Percentiles rank a stretch among this genome's conserved stretches.
These are phyloP conservation scores for Lactuca saligna DNA, from an alignment of 129 eudicot species.

Conservation along the genomic window DNA sequence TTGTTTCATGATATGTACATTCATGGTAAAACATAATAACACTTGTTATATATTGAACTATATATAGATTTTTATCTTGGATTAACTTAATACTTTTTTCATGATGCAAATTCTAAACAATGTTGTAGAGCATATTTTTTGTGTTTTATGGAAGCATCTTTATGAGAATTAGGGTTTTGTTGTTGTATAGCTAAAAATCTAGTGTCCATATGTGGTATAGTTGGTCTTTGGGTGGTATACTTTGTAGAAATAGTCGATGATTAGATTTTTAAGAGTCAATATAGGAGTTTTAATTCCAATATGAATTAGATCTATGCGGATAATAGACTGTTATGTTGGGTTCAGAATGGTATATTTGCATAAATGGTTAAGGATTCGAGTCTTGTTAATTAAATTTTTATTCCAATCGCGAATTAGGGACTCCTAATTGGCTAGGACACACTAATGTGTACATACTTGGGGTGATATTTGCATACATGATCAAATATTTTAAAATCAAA, in stretches of 20 bases:
- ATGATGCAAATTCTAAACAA: too few species aligned
- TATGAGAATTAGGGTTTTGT: background rate
- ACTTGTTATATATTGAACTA: background rate
- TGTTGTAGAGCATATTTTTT: too few species aligned
- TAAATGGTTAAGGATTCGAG: background rate
- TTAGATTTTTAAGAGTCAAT: background rate
- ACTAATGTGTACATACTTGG: too few species aligned
- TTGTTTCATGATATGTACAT: slow-evolving; percentile 17
- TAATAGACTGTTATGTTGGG: too few species aligned
- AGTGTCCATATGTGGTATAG: too few species aligned
- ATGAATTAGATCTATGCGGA: background rate
- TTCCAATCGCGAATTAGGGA: background rate
- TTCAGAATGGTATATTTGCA: background rate
- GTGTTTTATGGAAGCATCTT: too few species aligned
- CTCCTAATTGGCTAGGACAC: background rate
- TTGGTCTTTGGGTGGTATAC: background rate
- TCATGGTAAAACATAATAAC: background rate
- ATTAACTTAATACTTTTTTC: background rate
- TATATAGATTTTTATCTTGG: background rate
- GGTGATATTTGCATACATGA: background rate
- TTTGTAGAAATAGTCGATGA: background rate
- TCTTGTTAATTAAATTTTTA: too few species aligned
- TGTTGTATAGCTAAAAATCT: too few species aligned
- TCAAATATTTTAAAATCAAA: background rate
- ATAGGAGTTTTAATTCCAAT: background rate